phyloP scores from a whole-genome alignment of 257 asterid species.

The Mentha longifolia region DNA sequence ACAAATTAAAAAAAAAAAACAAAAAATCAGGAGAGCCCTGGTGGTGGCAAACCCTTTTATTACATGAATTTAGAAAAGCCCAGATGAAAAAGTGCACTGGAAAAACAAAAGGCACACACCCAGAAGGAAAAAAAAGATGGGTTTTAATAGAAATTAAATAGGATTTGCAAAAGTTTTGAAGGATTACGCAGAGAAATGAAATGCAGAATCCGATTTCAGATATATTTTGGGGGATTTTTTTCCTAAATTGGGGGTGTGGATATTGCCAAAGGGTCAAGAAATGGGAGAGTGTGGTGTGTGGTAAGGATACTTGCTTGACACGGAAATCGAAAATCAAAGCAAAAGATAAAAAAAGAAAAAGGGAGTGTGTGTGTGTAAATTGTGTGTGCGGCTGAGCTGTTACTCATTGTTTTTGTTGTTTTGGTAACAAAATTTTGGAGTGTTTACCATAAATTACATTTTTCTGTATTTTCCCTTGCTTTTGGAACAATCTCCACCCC shows the following conservation, averaged over 20 bases:
- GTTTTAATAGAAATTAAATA: constrained; percentile 32
- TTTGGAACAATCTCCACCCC: constrained; percentile 34
- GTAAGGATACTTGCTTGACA: constrained; percentile 82
- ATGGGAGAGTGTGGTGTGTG: constrained; percentile 39
- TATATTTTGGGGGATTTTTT: constrained; percentile 5
- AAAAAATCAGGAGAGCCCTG: not conserved
- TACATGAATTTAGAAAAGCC: constrained; percentile 26
- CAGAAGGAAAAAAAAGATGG: constrained; percentile 19
- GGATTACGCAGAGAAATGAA: constrained; percentile 12
- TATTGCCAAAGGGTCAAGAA: constrained; percentile 44
- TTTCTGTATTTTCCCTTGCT: constrained; percentile 20
- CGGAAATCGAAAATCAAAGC: constrained; percentile 73
- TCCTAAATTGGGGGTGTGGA: constrained; percentile 23
- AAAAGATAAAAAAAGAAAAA: constrained; percentile 4
- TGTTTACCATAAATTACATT: not conserved
- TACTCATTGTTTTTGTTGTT: not conserved
- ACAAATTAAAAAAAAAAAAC: constrained; percentile 1
- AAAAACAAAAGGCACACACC: not conserved
- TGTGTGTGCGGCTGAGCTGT: constrained; percentile 33
- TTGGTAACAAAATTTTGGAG: not conserved
- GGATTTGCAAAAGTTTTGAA: constrained; percentile 43
- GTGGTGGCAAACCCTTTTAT: constrained; percentile 19
- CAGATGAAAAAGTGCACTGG: constrained; percentile 24
- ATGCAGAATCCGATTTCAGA: constrained; percentile 13
- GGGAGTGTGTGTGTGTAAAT: not conserved